Evolutionary conservation across 139 green algal genomes (phyloP).

Genomic region (Micractinium sp.): DNA sequence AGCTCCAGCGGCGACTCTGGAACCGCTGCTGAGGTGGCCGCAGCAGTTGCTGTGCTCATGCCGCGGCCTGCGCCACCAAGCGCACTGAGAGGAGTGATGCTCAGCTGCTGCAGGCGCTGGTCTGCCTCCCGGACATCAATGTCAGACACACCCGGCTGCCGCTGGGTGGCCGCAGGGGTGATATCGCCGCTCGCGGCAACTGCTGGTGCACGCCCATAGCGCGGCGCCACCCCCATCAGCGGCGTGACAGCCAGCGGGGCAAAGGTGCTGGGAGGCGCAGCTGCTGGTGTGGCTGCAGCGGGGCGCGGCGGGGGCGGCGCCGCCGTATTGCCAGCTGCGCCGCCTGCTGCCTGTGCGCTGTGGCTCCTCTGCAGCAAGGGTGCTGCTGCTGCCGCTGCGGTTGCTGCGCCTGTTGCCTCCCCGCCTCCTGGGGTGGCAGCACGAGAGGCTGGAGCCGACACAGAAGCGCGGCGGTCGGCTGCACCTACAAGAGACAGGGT

Average conservation of each 20-base stretch:
- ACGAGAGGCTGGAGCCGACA: background rate
- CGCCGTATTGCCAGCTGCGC: too few relatives aligned
- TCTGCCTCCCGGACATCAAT: background rate
- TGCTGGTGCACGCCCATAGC: background rate
- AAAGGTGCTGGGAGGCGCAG: background rate
- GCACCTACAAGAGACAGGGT: too few relatives aligned
- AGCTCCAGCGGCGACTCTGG: background rate
- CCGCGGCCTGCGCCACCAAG: background rate
- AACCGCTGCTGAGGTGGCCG: background rate
- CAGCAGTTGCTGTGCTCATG: background rate
- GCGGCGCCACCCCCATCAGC: background rate
- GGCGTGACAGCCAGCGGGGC: conserved; percentile 1
- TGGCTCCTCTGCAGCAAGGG: background rate
- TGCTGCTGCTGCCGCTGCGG: background rate
- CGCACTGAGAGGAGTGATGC: background rate
- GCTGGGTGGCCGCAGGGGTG: background rate
- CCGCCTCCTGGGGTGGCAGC: too few relatives aligned
- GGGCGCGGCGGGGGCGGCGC: too few relatives aligned
- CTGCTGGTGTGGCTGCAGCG: background rate
- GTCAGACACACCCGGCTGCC: background rate
- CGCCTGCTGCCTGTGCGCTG: background rate
- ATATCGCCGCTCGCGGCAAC: background rate
- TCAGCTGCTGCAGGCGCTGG: background rate
- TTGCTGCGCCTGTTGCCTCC: too few relatives aligned
- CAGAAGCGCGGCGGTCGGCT: background rate